These are phyloP conservation scores for Aspergillus tanneri DNA, from an alignment of 2,329 filamentous ascomycete species.

Conservation along the genomic window DNA sequence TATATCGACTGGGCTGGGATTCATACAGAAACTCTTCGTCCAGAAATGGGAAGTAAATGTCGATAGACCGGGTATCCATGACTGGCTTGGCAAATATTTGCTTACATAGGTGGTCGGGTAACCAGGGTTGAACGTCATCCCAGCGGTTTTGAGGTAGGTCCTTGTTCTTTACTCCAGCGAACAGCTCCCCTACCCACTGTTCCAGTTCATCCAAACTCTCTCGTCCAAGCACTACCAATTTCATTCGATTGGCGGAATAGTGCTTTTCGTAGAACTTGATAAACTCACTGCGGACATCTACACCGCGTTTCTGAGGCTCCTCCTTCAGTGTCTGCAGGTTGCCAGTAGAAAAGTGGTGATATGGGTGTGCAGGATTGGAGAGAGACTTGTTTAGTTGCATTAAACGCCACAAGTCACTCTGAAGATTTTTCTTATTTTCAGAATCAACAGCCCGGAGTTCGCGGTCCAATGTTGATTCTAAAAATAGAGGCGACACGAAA, in stretches of 20 bases:
- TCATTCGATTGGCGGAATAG: conserved; percentile 93
- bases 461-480: conserved; percentile 78
- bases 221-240: conserved; percentile 79
- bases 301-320: conserved; percentile 71
- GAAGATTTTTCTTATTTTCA: conserved; percentile 96
- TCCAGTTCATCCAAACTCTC: conserved; percentile 81
- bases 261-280: conserved; percentile 87
- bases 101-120: conserved; percentile 60
- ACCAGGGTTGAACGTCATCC: conserved; percentile 62
- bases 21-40: conserved; percentile 80
- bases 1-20: conserved; percentile 78
- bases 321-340: conserved; percentile 84
- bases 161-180: conserved; percentile 79
- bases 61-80: conserved; percentile 78
- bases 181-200: conserved; percentile 79
- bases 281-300: conserved; percentile 86
- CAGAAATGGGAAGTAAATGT: conserved; percentile 78
- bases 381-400: conserved; percentile 84
- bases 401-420: conserved; percentile 83
- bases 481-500: conserved; percentile 84
- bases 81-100: conserved; percentile 88
- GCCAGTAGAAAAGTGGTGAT: conserved; percentile 87
- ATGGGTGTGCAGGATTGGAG: conserved; percentile 85
- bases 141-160: conserved; percentile 67
- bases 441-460: conserved; percentile 89